Evolutionary conservation across 2,329 filamentous ascomycete species (phyloP).

Genomic region (Fragosphaeria purpurea): DNA sequence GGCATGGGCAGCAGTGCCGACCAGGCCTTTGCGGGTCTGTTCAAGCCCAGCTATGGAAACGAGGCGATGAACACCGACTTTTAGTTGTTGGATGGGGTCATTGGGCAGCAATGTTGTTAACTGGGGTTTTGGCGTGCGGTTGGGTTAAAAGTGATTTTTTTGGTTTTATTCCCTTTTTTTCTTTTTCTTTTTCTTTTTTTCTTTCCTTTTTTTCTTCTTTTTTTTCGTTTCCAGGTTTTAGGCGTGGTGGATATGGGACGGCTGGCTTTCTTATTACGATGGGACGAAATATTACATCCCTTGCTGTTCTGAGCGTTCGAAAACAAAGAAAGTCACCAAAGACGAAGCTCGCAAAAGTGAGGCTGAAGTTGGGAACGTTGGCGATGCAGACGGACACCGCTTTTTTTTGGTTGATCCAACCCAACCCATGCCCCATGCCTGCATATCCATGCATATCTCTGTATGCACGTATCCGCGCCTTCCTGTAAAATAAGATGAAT

Average conservation of each 20-base stretch:
- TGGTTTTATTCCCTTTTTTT: background rate
- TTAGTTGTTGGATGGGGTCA: background rate
- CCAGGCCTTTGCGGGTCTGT: constrained; percentile 17
- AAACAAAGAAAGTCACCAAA: no score
- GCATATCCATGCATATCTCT: background rate
- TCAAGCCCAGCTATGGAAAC: constrained; percentile 14
- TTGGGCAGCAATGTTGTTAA: background rate
- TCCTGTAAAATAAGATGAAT: background rate
- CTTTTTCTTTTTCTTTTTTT: background rate
- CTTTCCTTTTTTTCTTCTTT: background rate
- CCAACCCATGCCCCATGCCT: background rate
- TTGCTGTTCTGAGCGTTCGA: no score
- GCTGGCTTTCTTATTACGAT: no score
- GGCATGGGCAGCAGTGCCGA: constrained; percentile 21
- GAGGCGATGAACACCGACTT: constrained; percentile 11
- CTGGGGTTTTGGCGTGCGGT: background rate
- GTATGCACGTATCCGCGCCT: constrained; percentile 4
- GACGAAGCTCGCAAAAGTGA: no score
- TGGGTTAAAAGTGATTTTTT: background rate
- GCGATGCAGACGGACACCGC: background rate
- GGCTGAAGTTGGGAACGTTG: no score
- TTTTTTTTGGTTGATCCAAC: background rate
- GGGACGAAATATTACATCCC: no score
- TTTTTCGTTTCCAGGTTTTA: background rate
- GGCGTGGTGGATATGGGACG: no score